Evolutionary conservation across 2,329 filamentous ascomycete genomes (phyloP).

Genomic region (Fusarium gaditjirri): DNA sequence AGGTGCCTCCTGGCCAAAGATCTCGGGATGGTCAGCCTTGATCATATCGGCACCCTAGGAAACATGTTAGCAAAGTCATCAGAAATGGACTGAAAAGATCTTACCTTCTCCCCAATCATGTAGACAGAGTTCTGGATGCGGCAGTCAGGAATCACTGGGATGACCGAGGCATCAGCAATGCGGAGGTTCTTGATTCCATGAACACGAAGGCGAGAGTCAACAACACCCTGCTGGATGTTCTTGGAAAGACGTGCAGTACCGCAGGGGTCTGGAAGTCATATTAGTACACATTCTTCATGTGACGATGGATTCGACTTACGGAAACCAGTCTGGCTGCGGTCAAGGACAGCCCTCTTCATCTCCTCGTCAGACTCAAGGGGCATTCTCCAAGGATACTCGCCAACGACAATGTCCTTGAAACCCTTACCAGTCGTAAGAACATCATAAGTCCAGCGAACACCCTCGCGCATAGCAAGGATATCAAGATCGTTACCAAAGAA

Average conservation of each 20-base stretch:
- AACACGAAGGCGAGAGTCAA: conserved; percentile 62
- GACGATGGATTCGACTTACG: conserved; percentile 27
- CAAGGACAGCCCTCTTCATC: conserved; percentile 67
- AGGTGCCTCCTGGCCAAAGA: neutral
- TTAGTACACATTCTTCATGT: neutral
- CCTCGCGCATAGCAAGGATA: conserved; percentile 68
- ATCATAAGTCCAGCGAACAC: conserved; percentile 66
- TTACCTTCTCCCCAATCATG: conserved; percentile 66
- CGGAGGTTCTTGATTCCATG: conserved; percentile 64
- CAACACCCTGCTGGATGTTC: conserved; percentile 58
- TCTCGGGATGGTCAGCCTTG: neutral
- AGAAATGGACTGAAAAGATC: rapidly evolving
- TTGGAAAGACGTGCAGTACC: conserved; percentile 65
- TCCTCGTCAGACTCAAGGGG: conserved; percentile 63
- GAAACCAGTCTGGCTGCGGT: conserved; percentile 69
- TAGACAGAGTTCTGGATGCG: conserved; percentile 71
- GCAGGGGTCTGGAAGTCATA: conserved; percentile 55
- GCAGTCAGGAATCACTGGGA: conserved; percentile 65
- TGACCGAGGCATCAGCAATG: conserved; percentile 65
- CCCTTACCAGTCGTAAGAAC: conserved; percentile 66
- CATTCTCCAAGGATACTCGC: conserved; percentile 70
- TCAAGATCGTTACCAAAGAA: conserved; percentile 67
- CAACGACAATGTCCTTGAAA: conserved; percentile 63
- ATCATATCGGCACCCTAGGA: neutral
- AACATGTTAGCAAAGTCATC: neutral